Evolutionary conservation across 768 basidiomycete genomes (phyloP).

Genomic region (Rhodotorula graminis): DNA sequence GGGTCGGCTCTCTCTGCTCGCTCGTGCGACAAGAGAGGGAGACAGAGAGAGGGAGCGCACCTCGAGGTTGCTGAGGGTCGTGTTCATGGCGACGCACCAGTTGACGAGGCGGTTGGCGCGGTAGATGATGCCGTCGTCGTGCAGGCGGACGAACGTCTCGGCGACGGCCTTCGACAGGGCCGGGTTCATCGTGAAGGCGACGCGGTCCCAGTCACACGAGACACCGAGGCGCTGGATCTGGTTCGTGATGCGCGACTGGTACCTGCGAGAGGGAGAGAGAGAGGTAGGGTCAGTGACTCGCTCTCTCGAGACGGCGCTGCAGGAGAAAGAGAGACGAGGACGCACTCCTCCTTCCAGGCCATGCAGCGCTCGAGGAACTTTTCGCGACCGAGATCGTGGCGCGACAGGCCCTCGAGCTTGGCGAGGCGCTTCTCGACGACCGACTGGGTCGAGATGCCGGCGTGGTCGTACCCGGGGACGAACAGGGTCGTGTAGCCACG

Average conservation of each 20-base stretch:
- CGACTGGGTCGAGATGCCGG: conserved; percentile 95
- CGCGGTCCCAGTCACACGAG: conserved; percentile 89
- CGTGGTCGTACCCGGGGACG: conserved; percentile 94
- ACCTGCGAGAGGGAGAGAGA: conserved; percentile 52
- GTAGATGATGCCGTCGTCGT: conserved; percentile 87
- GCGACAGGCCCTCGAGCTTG: conserved; percentile 72
- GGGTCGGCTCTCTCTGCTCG: neutral
- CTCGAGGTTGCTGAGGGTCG: conserved; percentile 96
- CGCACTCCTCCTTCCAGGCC: conserved; percentile 96
- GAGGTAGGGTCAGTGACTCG: neutral
- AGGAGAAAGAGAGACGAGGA: conserved; percentile 31
- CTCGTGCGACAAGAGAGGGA: too few species aligned
- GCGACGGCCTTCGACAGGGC: conserved; percentile 76
- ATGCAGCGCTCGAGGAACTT: conserved; percentile 82
- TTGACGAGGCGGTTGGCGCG: conserved; percentile 95
- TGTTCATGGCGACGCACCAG: conserved; percentile 95
- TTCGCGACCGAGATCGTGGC: conserved; percentile 93
- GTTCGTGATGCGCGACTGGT: conserved; percentile 84
- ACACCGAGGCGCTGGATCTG: conserved; percentile 84
- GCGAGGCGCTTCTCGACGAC: conserved; percentile 90
- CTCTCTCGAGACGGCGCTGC: too few species aligned
- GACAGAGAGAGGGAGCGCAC: conserved; percentile 47
- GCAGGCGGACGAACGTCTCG: conserved; percentile 83
- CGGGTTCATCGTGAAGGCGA: conserved; percentile 94
- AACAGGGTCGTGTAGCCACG: conserved; percentile 82